phyloP scores from a whole-genome alignment of 2,329 filamentous ascomycete genomes.

The Penicillium sp. region DNA sequence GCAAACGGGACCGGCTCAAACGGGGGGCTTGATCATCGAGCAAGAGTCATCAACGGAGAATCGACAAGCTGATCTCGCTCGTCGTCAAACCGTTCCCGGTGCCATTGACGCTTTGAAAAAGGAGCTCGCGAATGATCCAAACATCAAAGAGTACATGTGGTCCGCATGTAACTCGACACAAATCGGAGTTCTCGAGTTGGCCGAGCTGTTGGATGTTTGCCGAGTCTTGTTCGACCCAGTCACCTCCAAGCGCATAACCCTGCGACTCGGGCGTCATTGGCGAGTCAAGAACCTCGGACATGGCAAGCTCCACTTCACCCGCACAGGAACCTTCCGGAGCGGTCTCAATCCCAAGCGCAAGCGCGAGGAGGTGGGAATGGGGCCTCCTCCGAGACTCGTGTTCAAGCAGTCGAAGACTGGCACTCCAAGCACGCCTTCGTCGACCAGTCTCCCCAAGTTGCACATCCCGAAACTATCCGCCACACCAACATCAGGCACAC shows the following conservation, averaged over 20 bases:
- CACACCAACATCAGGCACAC: constrained; percentile 25
- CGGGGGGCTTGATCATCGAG: constrained; percentile 56
- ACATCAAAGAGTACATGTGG: constrained; percentile 56
- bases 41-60: constrained; percentile 52
- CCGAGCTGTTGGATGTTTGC: constrained; percentile 58
- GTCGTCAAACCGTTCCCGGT: constrained; percentile 57
- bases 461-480: constrained; percentile 35
- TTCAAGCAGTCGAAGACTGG: constrained; percentile 42
- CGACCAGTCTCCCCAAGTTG: constrained; percentile 29
- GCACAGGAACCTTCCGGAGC: constrained; percentile 39
- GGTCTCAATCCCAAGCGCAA: constrained; percentile 40
- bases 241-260: constrained; percentile 48
- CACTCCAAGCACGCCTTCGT: constrained; percentile 25
- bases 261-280: constrained; percentile 60
- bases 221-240: constrained; percentile 54
- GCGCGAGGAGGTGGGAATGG: constrained; percentile 37
- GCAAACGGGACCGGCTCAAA: constrained; percentile 30
- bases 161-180: constrained; percentile 53
- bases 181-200: constrained; percentile 54
- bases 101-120: constrained; percentile 57
- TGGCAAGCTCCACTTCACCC: constrained; percentile 46
- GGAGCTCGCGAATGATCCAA: constrained; percentile 50
- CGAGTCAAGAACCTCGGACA: constrained; percentile 51
- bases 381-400: constrained; percentile 39
- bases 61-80: constrained; percentile 54